phyloP scores from a whole-genome alignment of 2,329 filamentous ascomycete genomes.

The Cladosporium sp. region DNA sequence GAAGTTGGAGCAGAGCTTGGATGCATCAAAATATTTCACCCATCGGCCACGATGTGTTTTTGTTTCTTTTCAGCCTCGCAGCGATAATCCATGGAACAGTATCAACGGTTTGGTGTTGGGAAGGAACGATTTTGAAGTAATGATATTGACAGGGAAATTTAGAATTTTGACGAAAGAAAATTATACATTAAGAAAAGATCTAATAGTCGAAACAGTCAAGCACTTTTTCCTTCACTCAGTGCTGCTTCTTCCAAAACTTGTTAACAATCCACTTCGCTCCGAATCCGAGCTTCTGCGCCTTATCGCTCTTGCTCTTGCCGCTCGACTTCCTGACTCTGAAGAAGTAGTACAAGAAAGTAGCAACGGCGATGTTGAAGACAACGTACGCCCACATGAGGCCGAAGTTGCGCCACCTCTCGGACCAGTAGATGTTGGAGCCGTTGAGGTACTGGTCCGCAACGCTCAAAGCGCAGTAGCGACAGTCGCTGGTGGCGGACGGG shows the following conservation, averaged over 20 bases:
- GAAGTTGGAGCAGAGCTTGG: too few species aligned
- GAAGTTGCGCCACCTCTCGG: conserved; percentile 63
- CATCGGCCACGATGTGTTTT: too few species aligned
- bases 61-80: too few species aligned
- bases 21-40: too few species aligned
- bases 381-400: conserved; percentile 67
- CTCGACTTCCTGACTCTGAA: conserved; percentile 48
- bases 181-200: background rate
- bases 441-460: conserved; percentile 47
- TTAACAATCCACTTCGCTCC: conserved; percentile 2
- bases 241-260: conserved; percentile 12
- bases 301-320: conserved; percentile 15
- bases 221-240: background rate
- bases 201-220: background rate
- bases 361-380: conserved; percentile 57
- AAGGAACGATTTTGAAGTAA: too few species aligned
- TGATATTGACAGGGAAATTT: too few species aligned
- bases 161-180: background rate
- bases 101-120: too few species aligned
- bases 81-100: too few species aligned
- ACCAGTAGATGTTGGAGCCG: conserved; percentile 39
- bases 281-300: conserved; percentile 7
- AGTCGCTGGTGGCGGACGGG: conserved; percentile 40
- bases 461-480: conserved; percentile 47
- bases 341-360: conserved; percentile 59